Percentiles rank a stretch among this genome's conserved stretches.
phyloP scores from a whole-genome alignment of 306 rosid species.

The Carpinus fangiana region DNA sequence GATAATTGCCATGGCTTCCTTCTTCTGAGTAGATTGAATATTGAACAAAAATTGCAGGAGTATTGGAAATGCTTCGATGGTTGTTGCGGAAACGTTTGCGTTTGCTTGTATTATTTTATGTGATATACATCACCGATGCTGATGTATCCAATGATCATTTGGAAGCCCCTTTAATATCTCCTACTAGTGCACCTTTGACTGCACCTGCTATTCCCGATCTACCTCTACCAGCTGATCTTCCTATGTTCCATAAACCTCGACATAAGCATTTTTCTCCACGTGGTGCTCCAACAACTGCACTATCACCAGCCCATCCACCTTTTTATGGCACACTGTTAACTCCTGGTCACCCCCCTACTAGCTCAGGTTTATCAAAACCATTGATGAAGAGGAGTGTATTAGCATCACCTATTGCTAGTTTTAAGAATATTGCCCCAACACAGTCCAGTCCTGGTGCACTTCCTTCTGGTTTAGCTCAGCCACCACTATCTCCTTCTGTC shows the following conservation, averaged over 20 bases:
- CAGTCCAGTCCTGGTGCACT: slow-evolving; percentile 51
- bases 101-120: slow-evolving; percentile 48
- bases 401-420: slow-evolving; percentile 55
- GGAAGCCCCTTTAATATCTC: slow-evolving; percentile 32
- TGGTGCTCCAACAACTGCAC: slow-evolving; percentile 32
- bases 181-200: slow-evolving; percentile 30
- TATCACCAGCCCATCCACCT: slow-evolving; percentile 56
- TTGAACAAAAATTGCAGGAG: slow-evolving; percentile 48
- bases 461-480: slow-evolving; percentile 70
- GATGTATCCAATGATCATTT: slow-evolving; percentile 17
- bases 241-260: slow-evolving; percentile 25
- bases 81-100: slow-evolving; percentile 46
- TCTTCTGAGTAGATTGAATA: slow-evolving; percentile 2
- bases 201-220: slow-evolving; percentile 42
- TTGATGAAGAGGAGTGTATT: slow-evolving; percentile 55
- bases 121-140: slow-evolving; percentile 41
- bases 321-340: slow-evolving; percentile 42
- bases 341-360: slow-evolving; percentile 48
- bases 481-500: slow-evolving; percentile 63
- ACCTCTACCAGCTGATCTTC: slow-evolving; percentile 44
- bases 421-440: slow-evolving; percentile 55
- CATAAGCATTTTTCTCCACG: slow-evolving; percentile 40
- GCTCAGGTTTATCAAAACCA: slow-evolving; percentile 58
- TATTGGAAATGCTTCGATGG: slow-evolving; percentile 34
- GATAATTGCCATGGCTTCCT: not conserved